Evolutionary conservation across 208 protist genomes (phyloP), one percentile per base, ranked within the genome.

Genomic region (Leptomonas pyrrhocoris): DNA sequence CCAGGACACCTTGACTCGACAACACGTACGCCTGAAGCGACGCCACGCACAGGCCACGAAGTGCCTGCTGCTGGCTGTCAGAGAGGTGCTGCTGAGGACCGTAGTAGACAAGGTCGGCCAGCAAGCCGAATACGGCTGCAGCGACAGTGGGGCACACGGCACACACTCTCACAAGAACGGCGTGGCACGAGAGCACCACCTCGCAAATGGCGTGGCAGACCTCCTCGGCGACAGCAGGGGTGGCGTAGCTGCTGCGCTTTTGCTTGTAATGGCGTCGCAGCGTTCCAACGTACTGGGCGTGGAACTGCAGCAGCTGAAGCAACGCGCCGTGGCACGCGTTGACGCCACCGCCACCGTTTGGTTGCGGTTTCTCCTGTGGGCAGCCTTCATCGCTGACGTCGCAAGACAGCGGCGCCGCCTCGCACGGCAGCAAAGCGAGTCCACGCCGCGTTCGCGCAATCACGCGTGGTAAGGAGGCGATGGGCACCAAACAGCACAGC

Each of bases 241-340:
- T 77, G n/a, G 65, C 76, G 38, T 75, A 79, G 60, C 74, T 80
- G 60, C 79, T 86, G 61, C 77, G 76, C 48, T 75, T 61, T 25
- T 68, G 72, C 40, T 79, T 79, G 51, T 75, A 68, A 40, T 85
- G 49, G 25, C 73, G 69, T 27, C 71, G 77, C 43, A 86, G 12
- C 40, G 89, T 93, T 49, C 89, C 92, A 36, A 93, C 82, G 74
- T 96, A 94, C 46, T 80, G 76, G 11, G 71, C 68, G 51, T 94
- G 84, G 67, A 95, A 94, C 59, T 88, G 86, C 7, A 84, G 77
- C 27, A 94, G 57, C 57, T 96, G 88, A n/a, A 95, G 79, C 36
- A 97, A 31, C 43, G 74, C 77, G 6, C 93, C 93, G 72, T 97
- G 93, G 13, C 92, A 50, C 1, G 53, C 59, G 66, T 97, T 95